These are phyloP conservation scores for Microdochium bolleyi DNA, from an alignment of 2,329 filamentous ascomycete genomes.

Conservation along the genomic window DNA sequence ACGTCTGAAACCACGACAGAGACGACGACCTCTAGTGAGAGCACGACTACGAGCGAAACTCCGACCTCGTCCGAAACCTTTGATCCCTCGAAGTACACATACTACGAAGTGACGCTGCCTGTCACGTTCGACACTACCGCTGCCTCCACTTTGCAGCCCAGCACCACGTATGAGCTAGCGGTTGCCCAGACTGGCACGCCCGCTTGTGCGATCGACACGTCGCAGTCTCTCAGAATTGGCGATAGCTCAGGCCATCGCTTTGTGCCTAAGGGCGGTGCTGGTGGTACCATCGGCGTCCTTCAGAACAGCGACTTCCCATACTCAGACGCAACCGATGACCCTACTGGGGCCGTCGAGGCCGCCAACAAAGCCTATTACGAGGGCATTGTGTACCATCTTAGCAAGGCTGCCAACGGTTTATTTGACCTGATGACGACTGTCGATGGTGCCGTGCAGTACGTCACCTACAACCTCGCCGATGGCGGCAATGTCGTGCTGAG, in stretches of 20 bases:
- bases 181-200: neutral
- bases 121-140: neutral
- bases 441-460: neutral
- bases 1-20: too few species aligned
- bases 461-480: neutral
- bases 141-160: neutral
- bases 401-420: neutral
- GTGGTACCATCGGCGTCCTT: neutral
- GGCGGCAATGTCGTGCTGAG: neutral
- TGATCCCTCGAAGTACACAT: neutral
- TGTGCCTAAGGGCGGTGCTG: neutral
- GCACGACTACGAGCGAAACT: too few species aligned
- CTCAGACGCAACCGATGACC: neutral
- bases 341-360: neutral
- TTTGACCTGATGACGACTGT: neutral
- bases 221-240: neutral
- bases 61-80: neutral
- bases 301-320: neutral
- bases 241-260: neutral
- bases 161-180: neutral
- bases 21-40: too few species aligned
- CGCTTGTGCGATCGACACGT: neutral
- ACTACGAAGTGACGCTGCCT: slow-evolving; percentile 1
- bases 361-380: neutral
- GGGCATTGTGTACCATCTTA: neutral